Evolutionary conservation across 106 monocot genomes (phyloP).

Genomic region (Amphibolis antarctica): DNA sequence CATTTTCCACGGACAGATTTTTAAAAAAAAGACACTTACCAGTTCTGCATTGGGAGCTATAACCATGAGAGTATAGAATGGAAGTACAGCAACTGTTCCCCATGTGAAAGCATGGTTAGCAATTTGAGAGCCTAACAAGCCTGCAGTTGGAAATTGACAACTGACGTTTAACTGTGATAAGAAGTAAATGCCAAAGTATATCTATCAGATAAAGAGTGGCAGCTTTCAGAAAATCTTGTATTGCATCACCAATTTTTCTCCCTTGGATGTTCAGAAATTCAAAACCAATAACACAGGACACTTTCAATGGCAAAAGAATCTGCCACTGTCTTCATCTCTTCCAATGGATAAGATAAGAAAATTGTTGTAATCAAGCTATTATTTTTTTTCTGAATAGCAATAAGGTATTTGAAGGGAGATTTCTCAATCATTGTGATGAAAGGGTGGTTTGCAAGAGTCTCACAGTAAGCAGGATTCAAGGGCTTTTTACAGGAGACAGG

Average conservation of each 20-base stretch:
- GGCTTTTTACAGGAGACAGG: conserved; percentile 4
- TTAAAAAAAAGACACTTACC: conserved; percentile 21
- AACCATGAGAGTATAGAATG: conserved; percentile 94
- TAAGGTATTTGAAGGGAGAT: not conserved
- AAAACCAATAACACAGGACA: no score
- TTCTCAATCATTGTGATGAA: not conserved
- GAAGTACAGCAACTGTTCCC: conserved; percentile 89
- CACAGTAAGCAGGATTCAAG: conserved; percentile 8
- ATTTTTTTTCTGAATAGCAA: not conserved
- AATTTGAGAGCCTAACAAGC: conserved; percentile 57
- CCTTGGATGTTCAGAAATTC: not conserved
- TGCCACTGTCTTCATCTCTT: not conserved
- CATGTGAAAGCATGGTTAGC: conserved; percentile 76
- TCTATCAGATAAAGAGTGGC: no score
- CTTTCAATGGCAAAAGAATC: no score
- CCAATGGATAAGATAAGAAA: not conserved
- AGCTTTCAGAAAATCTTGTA: no score
- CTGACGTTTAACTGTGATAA: no score
- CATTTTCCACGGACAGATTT: not conserved
- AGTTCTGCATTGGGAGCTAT: conserved; percentile 65
- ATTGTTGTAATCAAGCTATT: no score
- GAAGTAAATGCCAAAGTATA: no score
- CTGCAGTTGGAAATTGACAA: conserved; percentile 18
- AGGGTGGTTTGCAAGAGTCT: conserved; percentile 21
- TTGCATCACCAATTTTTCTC: no score